Percentiles rank a stretch among this genome's conserved stretches.
phyloP scores from a whole-genome alignment of 768 basidiomycete genomes.

The Suillus occidentalis region DNA sequence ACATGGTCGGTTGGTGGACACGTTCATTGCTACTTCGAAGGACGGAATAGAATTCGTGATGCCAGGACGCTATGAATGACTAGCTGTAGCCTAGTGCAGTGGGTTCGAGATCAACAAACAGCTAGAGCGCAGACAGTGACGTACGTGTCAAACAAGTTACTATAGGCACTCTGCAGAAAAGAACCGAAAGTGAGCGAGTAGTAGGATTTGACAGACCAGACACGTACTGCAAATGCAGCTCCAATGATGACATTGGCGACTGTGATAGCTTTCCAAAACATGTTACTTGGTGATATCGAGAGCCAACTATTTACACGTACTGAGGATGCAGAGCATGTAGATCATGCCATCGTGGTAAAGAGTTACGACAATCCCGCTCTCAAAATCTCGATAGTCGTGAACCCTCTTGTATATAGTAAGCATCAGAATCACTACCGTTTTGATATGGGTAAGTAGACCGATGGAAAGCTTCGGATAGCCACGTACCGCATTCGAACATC shows the following conservation, averaged over 20 bases:
- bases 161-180: neutral
- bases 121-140: neutral
- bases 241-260: too few species aligned
- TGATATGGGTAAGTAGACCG: neutral
- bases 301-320: constrained; percentile 1
- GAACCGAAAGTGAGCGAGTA: neutral
- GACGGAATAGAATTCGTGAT: constrained; percentile 29
- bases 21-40: constrained; percentile 18
- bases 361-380: constrained; percentile 11
- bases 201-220: neutral
- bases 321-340: constrained; percentile 17
- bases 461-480: too few species aligned
- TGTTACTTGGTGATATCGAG: too few species aligned
- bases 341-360: constrained; percentile 19
- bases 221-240: too few species aligned
- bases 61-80: constrained; percentile 27
- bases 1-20: too few species aligned
- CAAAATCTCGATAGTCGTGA: neutral
- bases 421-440: neutral
- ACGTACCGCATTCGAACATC: too few species aligned
- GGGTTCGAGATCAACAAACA: neutral
- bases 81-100: constrained; percentile 15
- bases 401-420: neutral
- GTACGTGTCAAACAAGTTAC: neutral
- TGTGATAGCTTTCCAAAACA: too few species aligned